Evolutionary conservation across 2,329 filamentous ascomycete genomes (phyloP), one percentile per base, ranked within the genome.

Genomic region (Aspergillus phoenicis): DNA sequence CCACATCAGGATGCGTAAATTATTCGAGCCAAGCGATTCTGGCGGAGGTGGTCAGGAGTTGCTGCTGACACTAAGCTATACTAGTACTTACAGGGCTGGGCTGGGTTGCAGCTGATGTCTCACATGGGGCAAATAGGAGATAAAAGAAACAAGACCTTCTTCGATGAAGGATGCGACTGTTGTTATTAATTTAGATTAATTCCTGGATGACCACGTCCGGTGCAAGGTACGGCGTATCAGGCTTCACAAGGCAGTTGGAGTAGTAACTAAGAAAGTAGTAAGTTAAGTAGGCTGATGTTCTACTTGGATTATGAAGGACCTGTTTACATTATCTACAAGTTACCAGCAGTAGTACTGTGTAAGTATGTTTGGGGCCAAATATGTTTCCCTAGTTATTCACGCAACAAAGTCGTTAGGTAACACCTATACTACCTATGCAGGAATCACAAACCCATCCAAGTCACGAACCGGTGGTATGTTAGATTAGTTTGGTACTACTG

Each of bases 71-170:
- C 41, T 47, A 47, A 47, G 28, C 24, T 55, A 43, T 45, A 49
- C 53, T 49, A 56, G 53, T 56, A 45, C 30, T 33, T 56, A 56
- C 53, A 56, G 53, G 53, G 53, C 53, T 56, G 39, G 53, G 26
- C 5, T 45, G 53, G 63, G 62, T 63, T 68, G 66, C 66, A 68
- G 70, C 61, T 62, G 63, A 67, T 67, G 68, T 72, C 70, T 72
- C 70, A 72, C 68, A 69, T 69, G 64, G 41, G 22, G 55, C 52
- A 49, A 56, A 36, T 41, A 51, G 55, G 52, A 59, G 61, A 69
- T 63, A 64, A 15, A 63, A 68, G 60, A 66, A 63, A 68, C 61
- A 66, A 33, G 24, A 49, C 15, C 13, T 15, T 26, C 45, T 49
- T 20, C 41, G 20, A 45, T 45, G 26, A 17, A 30, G 26, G 26